Evolutionary conservation across 352 stramenopile species (phyloP), one percentile per base, ranked within the genome.

Genomic region (Phytophthora chlamydospora): DNA sequence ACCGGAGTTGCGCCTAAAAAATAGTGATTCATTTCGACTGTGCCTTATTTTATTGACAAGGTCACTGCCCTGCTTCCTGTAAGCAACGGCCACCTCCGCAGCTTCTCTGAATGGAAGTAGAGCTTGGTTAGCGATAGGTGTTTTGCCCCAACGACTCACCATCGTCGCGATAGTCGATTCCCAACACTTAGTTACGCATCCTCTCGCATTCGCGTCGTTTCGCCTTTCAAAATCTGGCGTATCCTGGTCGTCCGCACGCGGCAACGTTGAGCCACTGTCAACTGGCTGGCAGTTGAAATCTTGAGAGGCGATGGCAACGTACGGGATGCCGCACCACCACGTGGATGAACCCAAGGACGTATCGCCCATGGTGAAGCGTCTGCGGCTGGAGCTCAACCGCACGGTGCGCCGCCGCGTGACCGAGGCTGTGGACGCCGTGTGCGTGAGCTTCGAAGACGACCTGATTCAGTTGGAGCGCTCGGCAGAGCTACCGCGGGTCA

Each of bases 401-500:
- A 68, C 72, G 46, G 67, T 85, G 31, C 58, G 54, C n/a, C 52
- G 56, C 46, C 76, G 67, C 7, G 65, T 85, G 21, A 62, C 65
- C 2, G 66, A 85, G 59, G 81, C 80, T 7, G 66, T 89, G 41
- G 71, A 76, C 27, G 65, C 58, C 17, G 73, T 85, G 34, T 87
- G 75, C 36, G 62, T 64, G 36, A 59, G 72, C 43, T 82, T 80
- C 54, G 38, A 76, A 35, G 32, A 62, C 4, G 50, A 66, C 17
- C 12, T 70, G 42, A 39, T 38, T 9, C 45, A 44, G 12, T 35
- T 63, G 42, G 29, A 24, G 34, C 17, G 31, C 16, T 34, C 32
- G 19, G 16, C 40, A 9, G 13, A 44, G 14, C 16, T 31, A 33
- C 9, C 50, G 35, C 34, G n/a, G 6, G 21, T 35, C 0, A 19